A percentile compares a stretch with the other conserved stretches of the same genome.
Evolutionary conservation across 768 basidiomycete species (phyloP).

Genomic region (Termitomyces sp.): DNA sequence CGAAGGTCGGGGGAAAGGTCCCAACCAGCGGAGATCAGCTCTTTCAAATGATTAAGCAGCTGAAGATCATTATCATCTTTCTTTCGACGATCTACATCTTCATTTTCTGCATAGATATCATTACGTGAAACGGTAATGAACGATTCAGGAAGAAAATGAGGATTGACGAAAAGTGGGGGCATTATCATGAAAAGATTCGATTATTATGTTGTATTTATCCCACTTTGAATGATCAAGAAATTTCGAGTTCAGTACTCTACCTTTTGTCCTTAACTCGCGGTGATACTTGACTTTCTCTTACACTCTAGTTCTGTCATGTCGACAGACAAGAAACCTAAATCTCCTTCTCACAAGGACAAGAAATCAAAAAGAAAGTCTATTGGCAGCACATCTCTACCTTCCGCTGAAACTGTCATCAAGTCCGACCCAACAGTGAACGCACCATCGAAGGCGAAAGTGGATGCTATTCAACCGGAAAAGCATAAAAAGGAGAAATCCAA

Average conservation of each 20-base stretch:
- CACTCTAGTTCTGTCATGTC: conserved; percentile 9
- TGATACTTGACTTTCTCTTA: neutral
- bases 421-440: conserved; percentile 12
- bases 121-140: conserved; percentile 30
- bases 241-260: conserved; percentile 1
- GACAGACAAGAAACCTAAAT: conserved; percentile 11
- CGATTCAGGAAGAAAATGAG: conserved; percentile 31
- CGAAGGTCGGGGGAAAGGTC: neutral
- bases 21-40: conserved; percentile 11
- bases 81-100: neutral
- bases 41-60: conserved; percentile 14
- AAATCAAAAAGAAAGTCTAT: conserved; percentile 18
- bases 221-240: conserved; percentile 15
- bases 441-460: conserved; percentile 3
- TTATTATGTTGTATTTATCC: conserved; percentile 14
- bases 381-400: conserved; percentile 5
- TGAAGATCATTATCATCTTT: conserved; percentile 6
- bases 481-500: no score
- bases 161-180: conserved; percentile 39
- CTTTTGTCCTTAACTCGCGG: neutral
- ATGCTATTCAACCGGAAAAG: conserved; percentile 2
- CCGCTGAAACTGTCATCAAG: conserved; percentile 1
- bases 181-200: conserved; percentile 1
- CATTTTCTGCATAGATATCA: conserved; percentile 16
- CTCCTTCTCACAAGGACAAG: conserved; percentile 17